Base-by-base conservation (phyloP, 2,329 filamentous ascomycete species). In the Ceratocystis harringtonii region DNA sequence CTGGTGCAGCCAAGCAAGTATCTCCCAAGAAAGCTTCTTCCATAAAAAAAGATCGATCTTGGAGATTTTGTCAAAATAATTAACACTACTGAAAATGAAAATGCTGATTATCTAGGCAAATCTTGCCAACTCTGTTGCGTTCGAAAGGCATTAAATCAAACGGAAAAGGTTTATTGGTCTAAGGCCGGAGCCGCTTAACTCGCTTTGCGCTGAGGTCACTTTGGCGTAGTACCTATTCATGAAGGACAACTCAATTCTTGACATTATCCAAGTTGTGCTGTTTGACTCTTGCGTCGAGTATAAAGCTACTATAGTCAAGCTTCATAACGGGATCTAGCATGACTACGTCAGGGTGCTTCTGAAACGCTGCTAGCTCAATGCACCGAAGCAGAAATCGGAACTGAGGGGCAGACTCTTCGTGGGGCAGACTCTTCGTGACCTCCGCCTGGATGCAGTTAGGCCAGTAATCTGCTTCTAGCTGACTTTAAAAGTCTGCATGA, bases 401-500 rank as follows among this genome's bases (percentile, higher is more conserved):
- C 75, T 36, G 73, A 78, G 25, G 81, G 86, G 67, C 48, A 36
- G 60, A 69, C 88, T 22, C 78, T 92, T 52, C 82, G 89, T 68
- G 25, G 81, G 86, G 67, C 48, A 36, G 60, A 69, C 88, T 22
- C 78, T 92, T 52, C 81, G 66, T 92, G 89, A 89, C 89, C 89
- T 30, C 86, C 79, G 19, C 82, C 86, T 68, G 77, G 81, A 62
- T 84, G 80, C n/a, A 75, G 81, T 17, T 63, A 62, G 2, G 58
- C 58, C 1, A 65, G 65, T 6, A 66, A 67, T 2, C 44, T 61
- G 3, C 84, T 88, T 7, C 72, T 72, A 6, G 67, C 67, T n/a
- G 80, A 79, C 25, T 80, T 86, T 63, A 86, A 83, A 8, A 72
- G 80, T 63, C 75, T 85, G 69, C 73, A 81, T 58, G 75, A 78